phyloP scores from a whole-genome alignment of 2,329 filamentous ascomycete genomes.

The Aspergillus sp. region DNA sequence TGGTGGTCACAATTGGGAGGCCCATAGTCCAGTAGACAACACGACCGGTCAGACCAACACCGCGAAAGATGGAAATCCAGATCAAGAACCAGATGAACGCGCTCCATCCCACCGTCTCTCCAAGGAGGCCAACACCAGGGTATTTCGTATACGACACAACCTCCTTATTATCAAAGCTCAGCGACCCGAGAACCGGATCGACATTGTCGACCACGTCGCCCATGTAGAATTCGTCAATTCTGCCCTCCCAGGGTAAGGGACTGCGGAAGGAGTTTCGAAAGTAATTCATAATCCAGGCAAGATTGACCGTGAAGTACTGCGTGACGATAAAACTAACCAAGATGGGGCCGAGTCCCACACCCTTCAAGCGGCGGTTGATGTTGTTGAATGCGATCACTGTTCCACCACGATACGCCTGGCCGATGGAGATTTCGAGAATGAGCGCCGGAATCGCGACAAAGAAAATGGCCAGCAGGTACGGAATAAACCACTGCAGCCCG shows the following conservation, averaged over 20 bases:
- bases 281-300: constrained; percentile 61
- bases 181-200: constrained; percentile 41
- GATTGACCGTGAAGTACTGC: constrained; percentile 58
- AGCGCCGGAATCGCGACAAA: constrained; percentile 58
- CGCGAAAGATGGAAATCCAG: constrained; percentile 60
- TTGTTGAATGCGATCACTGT: constrained; percentile 57
- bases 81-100: constrained; percentile 61
- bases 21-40: constrained; percentile 65
- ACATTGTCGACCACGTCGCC: constrained; percentile 52
- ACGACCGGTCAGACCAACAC: constrained; percentile 58
- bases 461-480: constrained; percentile 57
- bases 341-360: constrained; percentile 53
- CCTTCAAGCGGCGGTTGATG: constrained; percentile 54
- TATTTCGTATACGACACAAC: constrained; percentile 51
- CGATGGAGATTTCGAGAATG: constrained; percentile 55
- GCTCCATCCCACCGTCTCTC: constrained; percentile 60
- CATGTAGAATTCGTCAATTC: constrained; percentile 55
- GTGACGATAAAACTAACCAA: constrained; percentile 57
- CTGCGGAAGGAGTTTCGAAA: constrained; percentile 57
- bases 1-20: constrained; percentile 56
- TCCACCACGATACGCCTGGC: constrained; percentile 57
- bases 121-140: constrained; percentile 48
- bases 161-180: constrained; percentile 38
- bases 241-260: constrained; percentile 55
- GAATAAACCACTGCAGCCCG: constrained; percentile 61